Base-by-base conservation (phyloP, 2,329 filamentous ascomycete species). In the Sporothrix luriei region DNA sequence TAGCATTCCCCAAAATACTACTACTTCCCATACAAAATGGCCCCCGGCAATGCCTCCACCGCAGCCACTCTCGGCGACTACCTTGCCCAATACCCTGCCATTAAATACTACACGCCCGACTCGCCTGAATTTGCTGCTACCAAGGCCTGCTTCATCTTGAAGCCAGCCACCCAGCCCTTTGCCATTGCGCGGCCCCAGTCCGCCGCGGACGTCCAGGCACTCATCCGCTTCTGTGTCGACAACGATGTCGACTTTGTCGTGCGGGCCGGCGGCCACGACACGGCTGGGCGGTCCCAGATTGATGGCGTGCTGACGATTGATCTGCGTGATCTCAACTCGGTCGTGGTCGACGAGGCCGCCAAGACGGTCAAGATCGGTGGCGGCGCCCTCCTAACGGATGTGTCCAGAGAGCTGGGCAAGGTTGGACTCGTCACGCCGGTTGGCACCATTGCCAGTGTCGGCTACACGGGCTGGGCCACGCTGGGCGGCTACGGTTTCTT, bases 401-500 rank as follows among this genome's bases (percentile, higher is more conserved):
- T 65, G 14, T 49, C 61, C 26, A n/a, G 3, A 4, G 61, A 64
- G 11, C 70, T 76, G 14, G 73, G 66, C 3, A 52, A 62, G 11
- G 49, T 71, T 29, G 64, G 69, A 13, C 68, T 76, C 1, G 64
- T 69, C 26, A 73, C 74, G 24, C 72, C 75, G 4, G 55, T 68
- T 16, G 54, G 70, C 26, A 43, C 51, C 5, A 49, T 70, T 2
- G 43, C 14, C 16, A 66, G 43, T 43, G 76, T 80, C 2, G 79
- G 78, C 9, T 79, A 77, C 51, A 74, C 77, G 1, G 77, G 78
- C 1, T 81, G 79, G 79, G 76, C 77, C 10, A 76, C 74, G 10
- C 74, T 75, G 10, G 79, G 78, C 5, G 79, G 79, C 1, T 80
- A 80, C 69, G 79, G 79, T 2, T 72, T 75, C 0, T 75, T 78